Evolutionary conservation across 108 stramenopile species (phyloP).

Genomic region (Cyclotella baltica): DNA sequence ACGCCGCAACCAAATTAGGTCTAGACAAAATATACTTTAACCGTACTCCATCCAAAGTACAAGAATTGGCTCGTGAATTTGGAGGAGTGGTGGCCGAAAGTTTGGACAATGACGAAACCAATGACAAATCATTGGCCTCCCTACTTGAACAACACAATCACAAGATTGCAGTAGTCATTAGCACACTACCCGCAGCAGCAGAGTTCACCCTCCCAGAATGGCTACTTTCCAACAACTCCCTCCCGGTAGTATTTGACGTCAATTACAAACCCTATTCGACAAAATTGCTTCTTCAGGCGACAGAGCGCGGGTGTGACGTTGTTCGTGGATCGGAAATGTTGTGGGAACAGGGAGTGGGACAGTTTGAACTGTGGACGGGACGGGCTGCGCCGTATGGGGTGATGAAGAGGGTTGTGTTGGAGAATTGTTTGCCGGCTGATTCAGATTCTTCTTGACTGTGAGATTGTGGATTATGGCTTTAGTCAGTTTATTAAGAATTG

Average conservation of each 20-base stretch:
- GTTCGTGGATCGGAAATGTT: constrained; percentile 98
- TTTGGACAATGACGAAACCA: constrained; percentile 56
- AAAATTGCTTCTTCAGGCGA: constrained; percentile 86
- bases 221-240: constrained; percentile 56
- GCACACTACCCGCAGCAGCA: constrained; percentile 93
- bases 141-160: constrained; percentile 33
- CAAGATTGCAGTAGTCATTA: constrained; percentile 81
- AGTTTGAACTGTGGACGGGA: constrained; percentile 96
- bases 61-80: constrained; percentile 87
- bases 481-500: too few species aligned
- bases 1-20: constrained; percentile 81
- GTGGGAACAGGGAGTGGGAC: constrained; percentile 97
- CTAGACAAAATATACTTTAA: constrained; percentile 92
- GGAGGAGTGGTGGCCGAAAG: constrained; percentile 81
- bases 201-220: constrained; percentile 89
- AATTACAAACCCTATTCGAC: constrained; percentile 98
- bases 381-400: constrained; percentile 88
- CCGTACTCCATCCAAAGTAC: constrained; percentile 91
- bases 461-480: too few species aligned
- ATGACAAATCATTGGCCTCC: constrained; percentile 39
- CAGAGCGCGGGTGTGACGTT: constrained; percentile 75
- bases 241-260: constrained; percentile 87
- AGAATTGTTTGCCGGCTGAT: too few species aligned
- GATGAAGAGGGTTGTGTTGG: constrained; percentile 88
- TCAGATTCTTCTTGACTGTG: too few species aligned